These are phyloP conservation scores for Xerocomellus chrysenteron DNA, from an alignment of 768 basidiomycete species.

Conservation along the genomic window DNA sequence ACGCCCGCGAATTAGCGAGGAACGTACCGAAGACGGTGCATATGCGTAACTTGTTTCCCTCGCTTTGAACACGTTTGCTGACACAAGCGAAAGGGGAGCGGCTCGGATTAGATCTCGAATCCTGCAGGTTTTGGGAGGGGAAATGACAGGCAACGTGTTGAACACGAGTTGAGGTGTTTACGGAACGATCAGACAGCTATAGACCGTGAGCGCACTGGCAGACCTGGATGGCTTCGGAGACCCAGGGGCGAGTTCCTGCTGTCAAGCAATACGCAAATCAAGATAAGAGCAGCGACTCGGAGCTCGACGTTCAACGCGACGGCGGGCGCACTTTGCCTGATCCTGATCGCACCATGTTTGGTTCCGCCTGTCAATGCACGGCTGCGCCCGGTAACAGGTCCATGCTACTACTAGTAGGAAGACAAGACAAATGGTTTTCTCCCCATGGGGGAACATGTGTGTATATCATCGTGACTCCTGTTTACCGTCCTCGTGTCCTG, in stretches of 20 bases:
- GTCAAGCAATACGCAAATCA: background rate
- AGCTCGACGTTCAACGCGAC: conserved; percentile 5
- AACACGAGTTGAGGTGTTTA: conserved; percentile 61
- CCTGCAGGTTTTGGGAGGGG: conserved; percentile 19
- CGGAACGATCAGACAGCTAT: conserved; percentile 19
- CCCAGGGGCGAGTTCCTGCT: background rate
- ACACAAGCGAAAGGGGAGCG: conserved; percentile 23
- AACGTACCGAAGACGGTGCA: conserved; percentile 84
- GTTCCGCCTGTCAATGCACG: background rate
- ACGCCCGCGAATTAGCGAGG: conserved; percentile 29
- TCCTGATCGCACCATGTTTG: conserved; percentile 2
- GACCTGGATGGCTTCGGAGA: background rate
- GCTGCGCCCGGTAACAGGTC: no score
- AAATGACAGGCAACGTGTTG: conserved; percentile 65
- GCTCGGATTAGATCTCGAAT: conserved; percentile 34
- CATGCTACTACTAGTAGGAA: no score
- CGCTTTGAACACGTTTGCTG: conserved; percentile 70
- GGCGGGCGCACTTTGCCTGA: background rate
- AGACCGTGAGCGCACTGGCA: background rate
- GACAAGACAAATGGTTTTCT: no score
- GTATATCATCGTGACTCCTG: no score
- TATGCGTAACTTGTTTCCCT: conserved; percentile 44
- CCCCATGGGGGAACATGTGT: background rate
- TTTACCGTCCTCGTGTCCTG: background rate
- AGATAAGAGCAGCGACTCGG: background rate